Evolutionary conservation across 805 yeast species (phyloP).

Genomic region (Starmerella floricola): DNA sequence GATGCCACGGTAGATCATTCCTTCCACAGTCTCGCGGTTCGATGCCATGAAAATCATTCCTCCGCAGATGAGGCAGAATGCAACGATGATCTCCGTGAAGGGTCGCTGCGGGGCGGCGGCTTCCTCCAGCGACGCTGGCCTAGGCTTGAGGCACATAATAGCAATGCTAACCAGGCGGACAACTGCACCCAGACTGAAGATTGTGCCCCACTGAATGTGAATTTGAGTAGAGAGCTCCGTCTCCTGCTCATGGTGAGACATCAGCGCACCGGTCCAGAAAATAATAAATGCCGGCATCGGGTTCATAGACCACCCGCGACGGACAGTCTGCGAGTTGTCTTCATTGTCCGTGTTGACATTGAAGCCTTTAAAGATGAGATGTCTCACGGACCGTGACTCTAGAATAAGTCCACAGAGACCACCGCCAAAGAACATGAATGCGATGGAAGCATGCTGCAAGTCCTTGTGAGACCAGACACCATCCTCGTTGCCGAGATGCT

Average conservation of each 20-base stretch:
- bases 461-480: constrained; percentile 86
- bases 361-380: constrained; percentile 20
- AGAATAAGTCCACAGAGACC: constrained; percentile 83
- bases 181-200: constrained; percentile 70
- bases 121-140: constrained; percentile 21
- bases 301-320: constrained; percentile 55
- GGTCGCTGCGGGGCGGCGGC: constrained; percentile 51
- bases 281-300: constrained; percentile 90
- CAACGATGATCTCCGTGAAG: constrained; percentile 67
- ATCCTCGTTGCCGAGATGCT: constrained; percentile 67
- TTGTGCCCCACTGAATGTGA: constrained; percentile 86
- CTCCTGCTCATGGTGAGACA: constrained; percentile 91
- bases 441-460: constrained; percentile 80
- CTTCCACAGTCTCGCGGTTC: constrained; percentile 72
- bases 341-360: constrained; percentile 3
- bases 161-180: constrained; percentile 58
- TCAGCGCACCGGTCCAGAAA: constrained; percentile 90
- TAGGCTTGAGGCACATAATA: constrained; percentile 33
- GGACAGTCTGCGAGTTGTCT: not conserved
- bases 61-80: constrained; percentile 74
- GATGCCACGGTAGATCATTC: constrained; percentile 68
- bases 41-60: constrained; percentile 89
- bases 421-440: constrained; percentile 81
- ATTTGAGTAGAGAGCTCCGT: constrained; percentile 62
- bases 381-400: constrained; percentile 39